phyloP scores from a whole-genome alignment of 306 rosid genomes.

The Prunus davidiana region DNA sequence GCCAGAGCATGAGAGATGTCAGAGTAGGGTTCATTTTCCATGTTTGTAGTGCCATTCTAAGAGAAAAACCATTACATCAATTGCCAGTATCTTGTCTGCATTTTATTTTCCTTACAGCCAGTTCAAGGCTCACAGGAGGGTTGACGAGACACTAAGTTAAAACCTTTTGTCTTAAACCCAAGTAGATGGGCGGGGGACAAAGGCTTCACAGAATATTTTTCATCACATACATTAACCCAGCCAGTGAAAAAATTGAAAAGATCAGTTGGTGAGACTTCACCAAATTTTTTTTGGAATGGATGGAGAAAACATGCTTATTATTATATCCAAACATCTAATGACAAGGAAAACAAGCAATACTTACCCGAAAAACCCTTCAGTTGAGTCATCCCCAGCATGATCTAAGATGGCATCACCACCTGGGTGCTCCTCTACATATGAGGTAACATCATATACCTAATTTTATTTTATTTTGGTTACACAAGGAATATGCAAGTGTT shows the following conservation, averaged over 20 bases:
- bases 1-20: background rate
- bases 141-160: background rate
- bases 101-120: background rate
- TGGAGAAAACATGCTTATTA: background rate
- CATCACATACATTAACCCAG: background rate
- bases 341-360: slow-evolving; percentile 13
- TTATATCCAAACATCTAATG: slow-evolving; percentile 7
- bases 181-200: background rate
- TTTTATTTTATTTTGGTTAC: background rate
- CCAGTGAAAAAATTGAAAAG: background rate
- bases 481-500: slow-evolving; percentile 9
- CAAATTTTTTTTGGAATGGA: background rate
- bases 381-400: slow-evolving; percentile 91
- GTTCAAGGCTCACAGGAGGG: background rate
- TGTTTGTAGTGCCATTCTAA: background rate
- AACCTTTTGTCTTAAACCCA: background rate
- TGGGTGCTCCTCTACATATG: slow-evolving; percentile 96
- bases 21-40: background rate
- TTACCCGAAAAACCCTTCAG: slow-evolving; percentile 82
- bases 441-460: slow-evolving; percentile 85
- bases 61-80: background rate
- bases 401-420: slow-evolving; percentile 95
- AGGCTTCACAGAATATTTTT: background rate
- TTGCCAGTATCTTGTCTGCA: background rate
- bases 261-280: background rate